Conservation (phyloP, 2,329 filamentous ascomycete species). For the Cytospora schulzeri region DNA sequence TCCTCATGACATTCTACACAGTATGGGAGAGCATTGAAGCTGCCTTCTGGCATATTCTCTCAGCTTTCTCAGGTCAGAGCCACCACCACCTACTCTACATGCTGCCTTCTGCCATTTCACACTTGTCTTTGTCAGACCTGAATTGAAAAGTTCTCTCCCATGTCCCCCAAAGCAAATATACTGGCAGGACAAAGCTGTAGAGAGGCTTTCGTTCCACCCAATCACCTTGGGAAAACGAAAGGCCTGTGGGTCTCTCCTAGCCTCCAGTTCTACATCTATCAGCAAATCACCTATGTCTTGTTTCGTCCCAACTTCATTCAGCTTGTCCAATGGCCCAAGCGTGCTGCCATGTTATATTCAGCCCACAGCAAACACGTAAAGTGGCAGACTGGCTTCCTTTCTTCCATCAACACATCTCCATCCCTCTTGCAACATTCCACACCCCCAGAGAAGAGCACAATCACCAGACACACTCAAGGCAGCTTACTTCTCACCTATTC, state of each 20-base stretch:
- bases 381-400: neutral
- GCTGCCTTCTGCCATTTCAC: neutral
- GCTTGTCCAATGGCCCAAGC: neutral
- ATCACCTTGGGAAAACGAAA: no score
- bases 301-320: neutral
- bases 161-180: neutral
- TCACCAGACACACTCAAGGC: neutral
- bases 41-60: neutral
- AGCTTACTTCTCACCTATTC: neutral
- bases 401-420: neutral
- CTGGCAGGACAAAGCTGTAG: neutral
- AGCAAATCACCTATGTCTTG: neutral
- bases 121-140: neutral
- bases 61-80: neutral
- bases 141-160: no score
- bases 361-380: neutral
- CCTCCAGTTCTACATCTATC: neutral
- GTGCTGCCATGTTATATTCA: neutral
- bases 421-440: neutral
- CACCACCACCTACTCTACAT: neutral
- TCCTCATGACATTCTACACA: neutral
- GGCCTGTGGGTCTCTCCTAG: neutral
- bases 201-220: neutral
- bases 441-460: neutral
- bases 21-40: neutral